Conservation (phyloP, 345 rosid genomes). For the Cardiospermum halicacabum region DNA sequence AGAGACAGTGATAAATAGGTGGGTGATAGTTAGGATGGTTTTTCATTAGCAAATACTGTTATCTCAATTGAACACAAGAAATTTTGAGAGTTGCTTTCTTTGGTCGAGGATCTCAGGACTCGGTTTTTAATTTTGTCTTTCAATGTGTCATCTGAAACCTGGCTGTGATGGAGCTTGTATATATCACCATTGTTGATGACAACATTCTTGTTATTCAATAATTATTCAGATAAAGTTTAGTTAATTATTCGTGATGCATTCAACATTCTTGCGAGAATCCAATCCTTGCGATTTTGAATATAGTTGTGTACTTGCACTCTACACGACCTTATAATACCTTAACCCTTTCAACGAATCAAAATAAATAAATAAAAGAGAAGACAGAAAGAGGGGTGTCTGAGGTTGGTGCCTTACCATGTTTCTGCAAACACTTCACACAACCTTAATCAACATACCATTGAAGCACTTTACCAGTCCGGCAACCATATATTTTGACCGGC, state of each 20-base stretch:
- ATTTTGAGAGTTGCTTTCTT: not conserved
- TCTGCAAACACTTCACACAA: too few relatives aligned
- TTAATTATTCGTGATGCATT: not conserved
- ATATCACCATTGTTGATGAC: not conserved
- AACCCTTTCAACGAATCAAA: too few relatives aligned
- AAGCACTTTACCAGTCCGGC: too few relatives aligned
- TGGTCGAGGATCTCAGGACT: not conserved
- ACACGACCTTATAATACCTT: too few relatives aligned
- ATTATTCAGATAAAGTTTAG: not conserved
- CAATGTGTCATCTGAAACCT: not conserved
- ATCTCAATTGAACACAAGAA: not conserved
- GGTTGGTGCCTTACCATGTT: too few relatives aligned
- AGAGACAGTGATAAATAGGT: not conserved
- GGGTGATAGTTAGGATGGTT: not conserved
- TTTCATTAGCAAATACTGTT: constrained; percentile 1
- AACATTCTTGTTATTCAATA: not conserved
- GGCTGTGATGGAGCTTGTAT: constrained; percentile 3
- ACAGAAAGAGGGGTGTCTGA: too few relatives aligned
- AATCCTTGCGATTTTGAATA: too few relatives aligned
- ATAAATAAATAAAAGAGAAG: too few relatives aligned
- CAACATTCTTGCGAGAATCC: not conserved
- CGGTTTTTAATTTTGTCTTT: not conserved
- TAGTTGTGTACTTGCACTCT: too few relatives aligned
- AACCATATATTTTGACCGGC: too few relatives aligned
- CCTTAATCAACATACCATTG: too few relatives aligned